Percentiles rank a stretch among this genome's conserved stretches.
Evolutionary conservation across 1,284 basidiomycete species (phyloP).

Genomic region (Moesziomyces parantarcticus): DNA sequence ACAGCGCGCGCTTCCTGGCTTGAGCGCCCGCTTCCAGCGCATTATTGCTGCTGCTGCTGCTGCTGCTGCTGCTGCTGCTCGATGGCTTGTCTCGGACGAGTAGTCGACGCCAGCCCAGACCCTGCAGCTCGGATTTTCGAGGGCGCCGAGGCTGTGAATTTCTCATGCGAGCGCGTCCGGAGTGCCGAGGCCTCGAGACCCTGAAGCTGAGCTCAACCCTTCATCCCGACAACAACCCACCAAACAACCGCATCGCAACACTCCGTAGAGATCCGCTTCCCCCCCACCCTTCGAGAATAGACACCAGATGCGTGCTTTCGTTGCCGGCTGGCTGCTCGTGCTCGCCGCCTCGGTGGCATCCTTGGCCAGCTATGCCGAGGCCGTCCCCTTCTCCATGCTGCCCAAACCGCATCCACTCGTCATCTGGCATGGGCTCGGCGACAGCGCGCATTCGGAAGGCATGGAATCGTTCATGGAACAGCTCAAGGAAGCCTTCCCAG

Average conservation of each 20-base stretch:
- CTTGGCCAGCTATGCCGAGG: constrained; percentile 6
- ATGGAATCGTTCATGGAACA: constrained; percentile 76
- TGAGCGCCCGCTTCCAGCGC: constrained; percentile 13
- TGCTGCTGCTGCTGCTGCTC: background rate
- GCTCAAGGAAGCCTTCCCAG: constrained; percentile 79
- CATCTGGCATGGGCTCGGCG: constrained; percentile 93
- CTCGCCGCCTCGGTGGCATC: constrained; percentile 11
- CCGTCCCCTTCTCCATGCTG: constrained; percentile 26
- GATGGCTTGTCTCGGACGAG: constrained; percentile 19
- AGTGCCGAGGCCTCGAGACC: too few relatives aligned
- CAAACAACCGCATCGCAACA: background rate
- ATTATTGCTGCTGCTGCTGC: background rate
- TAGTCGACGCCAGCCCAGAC: background rate
- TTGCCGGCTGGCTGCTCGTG: constrained; percentile 11
- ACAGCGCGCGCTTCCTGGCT: constrained; percentile 8
- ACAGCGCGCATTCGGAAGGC: constrained; percentile 70
- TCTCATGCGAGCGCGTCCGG: too few relatives aligned
- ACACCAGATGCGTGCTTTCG: constrained; percentile 10
- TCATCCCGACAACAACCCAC: background rate
- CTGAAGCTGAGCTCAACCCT: too few relatives aligned
- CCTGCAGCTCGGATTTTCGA: constrained; percentile 4
- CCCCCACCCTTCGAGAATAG: background rate
- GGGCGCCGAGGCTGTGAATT: too few relatives aligned
- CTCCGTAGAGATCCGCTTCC: background rate
- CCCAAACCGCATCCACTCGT: constrained; percentile 72